Evolutionary conservation across 495 filamentous ascomycete genomes (phyloP), one percentile per base, ranked within the genome.

Genomic region (Podospora comata): DNA sequence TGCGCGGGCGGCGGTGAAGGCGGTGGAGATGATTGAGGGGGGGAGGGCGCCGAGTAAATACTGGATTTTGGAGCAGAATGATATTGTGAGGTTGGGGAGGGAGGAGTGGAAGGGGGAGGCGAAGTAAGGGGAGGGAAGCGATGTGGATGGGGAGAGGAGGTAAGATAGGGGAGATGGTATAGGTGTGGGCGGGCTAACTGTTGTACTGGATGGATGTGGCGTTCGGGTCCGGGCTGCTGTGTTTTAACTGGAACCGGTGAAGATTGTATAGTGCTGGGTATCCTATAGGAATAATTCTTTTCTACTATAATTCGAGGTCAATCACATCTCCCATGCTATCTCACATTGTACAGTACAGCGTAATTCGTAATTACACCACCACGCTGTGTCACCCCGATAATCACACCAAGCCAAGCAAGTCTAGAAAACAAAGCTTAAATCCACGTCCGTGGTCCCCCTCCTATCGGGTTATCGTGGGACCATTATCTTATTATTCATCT

Each of bases 1-100:
- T 76, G 92, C 80, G 4, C 85, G 85, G 68, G 92, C 92, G 26
- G 90, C 90, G 11, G 88, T 95, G 27, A 79, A 74, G 19, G 89
- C 86, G 5, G 82, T 82, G 39, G 72, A 75, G 63, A 60, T 81
- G 39, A 81, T 80, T 4, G 77, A 76, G 44, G 74, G 79, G 70
- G 81, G 82, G 23, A 82, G 83, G 74, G 83, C 82, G 15, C 82
- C 81, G 19, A 75, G 67, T 62, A 83, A 79, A 66, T 78, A 79
- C 56, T 87, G 85, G 85, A 63, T 80, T 19, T 53, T 87, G 56
- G 80, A 81, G 32, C 68, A 75, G 65, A 67, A 62, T 19, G 85
- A 87, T 54, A 85, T 87, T 72, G 72, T 86, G 5, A 77, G 74
- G 68, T 70, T 85, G 62, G 85, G 84, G 16, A 76, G 78, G 68